Evolutionary conservation across 148 eudicot species (phyloP), one percentile per base, ranked within the genome.

Genomic region (Simmondsia chinensis): DNA sequence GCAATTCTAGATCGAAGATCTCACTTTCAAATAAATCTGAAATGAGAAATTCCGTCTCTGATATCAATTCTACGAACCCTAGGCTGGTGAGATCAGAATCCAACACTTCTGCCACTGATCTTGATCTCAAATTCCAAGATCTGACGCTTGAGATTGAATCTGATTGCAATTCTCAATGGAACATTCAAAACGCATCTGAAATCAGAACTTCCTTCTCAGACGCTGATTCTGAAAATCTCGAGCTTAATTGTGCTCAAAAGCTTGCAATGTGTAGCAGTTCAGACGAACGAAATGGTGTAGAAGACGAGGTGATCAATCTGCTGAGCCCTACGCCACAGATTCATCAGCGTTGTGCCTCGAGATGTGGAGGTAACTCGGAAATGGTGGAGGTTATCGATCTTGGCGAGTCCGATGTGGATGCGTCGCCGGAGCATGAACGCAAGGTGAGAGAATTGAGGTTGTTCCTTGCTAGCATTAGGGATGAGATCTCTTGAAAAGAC

Each of bases 371-470:
- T 20, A 39, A 56, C 24, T 37, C 34, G 12, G 61, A 63, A 40
- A 54, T 37, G 41, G 52, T 60, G 7, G 72, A 68, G 28, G 57
- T 80, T 20, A 83, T 83, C 30, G 89, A 80, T 43, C 51, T 83
- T 63, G 70, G 83, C 40, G 96, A 83, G 1, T 70, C 86, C 0
- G 95, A 86, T 43, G 61, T 42, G 15, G 96, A 88, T 16, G 45
- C 47, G 9, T 70, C 94, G 18, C 89, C 94, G 22, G 81, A 70
- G 33, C 76, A 77, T 50, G 60, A 50, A 25, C 74, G 36, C 52
- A 83, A 72, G 56, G 76, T 79, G 5, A 72, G 45, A 38, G 86
- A 83, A 25, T 61, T 80, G 36, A 74, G 82, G 44, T 34, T 63
- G 63, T 83, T 75, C 68, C 56, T 85, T 31, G 65, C 63, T 14